Conservation (phyloP, 2,329 filamentous ascomycete species). For the Metarhizium humberi region DNA sequence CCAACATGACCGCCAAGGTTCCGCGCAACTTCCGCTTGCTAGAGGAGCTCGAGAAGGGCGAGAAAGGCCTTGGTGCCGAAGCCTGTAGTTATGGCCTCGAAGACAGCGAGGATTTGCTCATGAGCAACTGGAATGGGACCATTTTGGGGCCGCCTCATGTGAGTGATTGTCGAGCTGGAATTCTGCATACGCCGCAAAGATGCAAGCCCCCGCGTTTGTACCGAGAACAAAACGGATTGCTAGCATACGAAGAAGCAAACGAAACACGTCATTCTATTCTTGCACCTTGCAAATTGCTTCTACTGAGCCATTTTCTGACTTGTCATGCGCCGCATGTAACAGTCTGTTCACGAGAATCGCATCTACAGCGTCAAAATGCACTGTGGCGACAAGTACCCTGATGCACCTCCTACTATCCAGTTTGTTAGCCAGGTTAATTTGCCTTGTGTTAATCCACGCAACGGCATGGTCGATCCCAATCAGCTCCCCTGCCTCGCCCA, state of each 20-base stretch:
- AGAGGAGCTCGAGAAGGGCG: constrained; percentile 97
- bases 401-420: constrained; percentile 77
- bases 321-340: constrained; percentile 1
- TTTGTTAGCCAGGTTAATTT: constrained; percentile 94
- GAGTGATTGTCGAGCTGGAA: background rate
- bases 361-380: constrained; percentile 98
- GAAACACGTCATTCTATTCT: no score
- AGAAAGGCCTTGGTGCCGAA: constrained; percentile 94
- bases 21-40: constrained; percentile 94
- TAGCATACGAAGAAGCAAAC: no score
- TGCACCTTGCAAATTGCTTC: no score
- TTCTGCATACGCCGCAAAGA: no score
- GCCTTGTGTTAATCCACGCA: constrained; percentile 77
- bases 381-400: constrained; percentile 84
- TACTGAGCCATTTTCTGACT: no score
- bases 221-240: constrained; percentile 10
- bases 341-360: constrained; percentile 96
- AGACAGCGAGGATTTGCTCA: constrained; percentile 86
- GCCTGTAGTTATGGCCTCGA: constrained; percentile 95
- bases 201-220: no score
- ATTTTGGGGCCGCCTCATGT: constrained; percentile 95
- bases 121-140: constrained; percentile 98
- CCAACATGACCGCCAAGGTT: constrained; percentile 46
- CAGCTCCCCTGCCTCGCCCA: constrained; percentile 77
- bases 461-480: constrained; percentile 74